These are phyloP conservation scores for Entophlyctis luteolus DNA, from an alignment of 192 early-diverging fungal genomes.

Conservation along the genomic window DNA sequence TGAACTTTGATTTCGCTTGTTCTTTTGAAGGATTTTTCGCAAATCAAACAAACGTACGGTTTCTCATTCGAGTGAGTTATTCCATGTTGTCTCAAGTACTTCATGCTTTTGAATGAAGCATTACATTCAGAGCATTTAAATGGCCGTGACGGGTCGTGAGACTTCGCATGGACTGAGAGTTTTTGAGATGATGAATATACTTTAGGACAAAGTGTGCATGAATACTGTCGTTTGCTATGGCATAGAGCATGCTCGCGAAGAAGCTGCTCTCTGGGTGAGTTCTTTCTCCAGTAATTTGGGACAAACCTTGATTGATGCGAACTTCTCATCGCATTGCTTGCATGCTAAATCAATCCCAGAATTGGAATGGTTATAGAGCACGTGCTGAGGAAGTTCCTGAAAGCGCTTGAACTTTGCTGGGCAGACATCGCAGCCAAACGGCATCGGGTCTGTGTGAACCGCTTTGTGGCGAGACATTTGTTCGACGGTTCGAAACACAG, in stretches of 20 bases:
- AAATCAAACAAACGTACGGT: not conserved
- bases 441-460: not conserved
- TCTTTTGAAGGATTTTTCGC: not conserved
- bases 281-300: not conserved
- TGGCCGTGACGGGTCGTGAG: not conserved
- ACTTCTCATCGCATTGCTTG: not conserved
- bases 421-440: not conserved
- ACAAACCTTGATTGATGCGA: not conserved
- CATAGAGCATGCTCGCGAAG: not conserved
- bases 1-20: not conserved
- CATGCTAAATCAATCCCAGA: not conserved
- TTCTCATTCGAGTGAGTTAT: constrained; percentile 4
- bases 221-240: not conserved
- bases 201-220: not conserved
- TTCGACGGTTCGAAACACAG: not conserved
- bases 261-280: not conserved
- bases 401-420: not conserved
- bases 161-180: not conserved
- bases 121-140: not conserved
- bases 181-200: not conserved
- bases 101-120: not conserved
- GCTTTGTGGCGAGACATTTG: not conserved
- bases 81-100: not conserved
- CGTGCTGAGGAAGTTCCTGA: not conserved
- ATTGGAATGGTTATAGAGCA: not conserved